Evolutionary conservation across 805 yeast species (phyloP).

Genomic region (Hanseniaspora nectarophila): DNA sequence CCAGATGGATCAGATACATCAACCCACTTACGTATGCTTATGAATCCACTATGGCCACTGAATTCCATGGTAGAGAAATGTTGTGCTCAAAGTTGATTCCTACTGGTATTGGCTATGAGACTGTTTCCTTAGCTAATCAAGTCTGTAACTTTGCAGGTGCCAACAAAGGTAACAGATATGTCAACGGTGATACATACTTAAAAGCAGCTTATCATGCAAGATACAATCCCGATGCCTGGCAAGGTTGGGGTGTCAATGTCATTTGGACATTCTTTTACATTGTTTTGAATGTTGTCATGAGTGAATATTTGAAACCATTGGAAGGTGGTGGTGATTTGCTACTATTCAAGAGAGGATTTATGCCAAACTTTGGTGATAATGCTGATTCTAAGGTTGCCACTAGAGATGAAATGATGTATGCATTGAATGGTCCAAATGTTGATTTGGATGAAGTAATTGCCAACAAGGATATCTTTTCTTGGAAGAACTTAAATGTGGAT

Average conservation of each 20-base stretch:
- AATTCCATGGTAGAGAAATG: conserved; percentile 44
- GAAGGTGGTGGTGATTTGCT: conserved; percentile 33
- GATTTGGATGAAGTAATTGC: conserved; percentile 27
- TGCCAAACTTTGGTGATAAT: conserved; percentile 28
- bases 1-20: conserved; percentile 42
- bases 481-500: conserved; percentile 59
- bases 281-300: conserved; percentile 27
- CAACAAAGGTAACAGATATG: conserved; percentile 30
- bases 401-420: conserved; percentile 32
- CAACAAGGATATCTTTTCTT: conserved; percentile 48
- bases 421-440: conserved; percentile 26
- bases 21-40: conserved; percentile 40
- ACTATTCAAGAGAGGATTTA: conserved; percentile 36
- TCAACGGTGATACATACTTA: conserved; percentile 40
- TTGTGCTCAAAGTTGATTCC: conserved; percentile 42
- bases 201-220: conserved; percentile 31
- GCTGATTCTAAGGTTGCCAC: conserved; percentile 31
- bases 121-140: conserved; percentile 30
- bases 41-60: conserved; percentile 46
- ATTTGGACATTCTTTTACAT: conserved; percentile 35
- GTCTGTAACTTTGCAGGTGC: conserved; percentile 48
- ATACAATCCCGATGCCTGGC: conserved; percentile 41
- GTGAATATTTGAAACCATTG: conserved; percentile 31
- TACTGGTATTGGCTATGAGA: conserved; percentile 42
- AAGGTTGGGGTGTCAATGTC: conserved; percentile 47